A percentile compares a stretch with the other conserved stretches of the same genome.
Conservation (phyloP, 495 filamentous ascomycete genomes). For the Xylaria sp. region DNA sequence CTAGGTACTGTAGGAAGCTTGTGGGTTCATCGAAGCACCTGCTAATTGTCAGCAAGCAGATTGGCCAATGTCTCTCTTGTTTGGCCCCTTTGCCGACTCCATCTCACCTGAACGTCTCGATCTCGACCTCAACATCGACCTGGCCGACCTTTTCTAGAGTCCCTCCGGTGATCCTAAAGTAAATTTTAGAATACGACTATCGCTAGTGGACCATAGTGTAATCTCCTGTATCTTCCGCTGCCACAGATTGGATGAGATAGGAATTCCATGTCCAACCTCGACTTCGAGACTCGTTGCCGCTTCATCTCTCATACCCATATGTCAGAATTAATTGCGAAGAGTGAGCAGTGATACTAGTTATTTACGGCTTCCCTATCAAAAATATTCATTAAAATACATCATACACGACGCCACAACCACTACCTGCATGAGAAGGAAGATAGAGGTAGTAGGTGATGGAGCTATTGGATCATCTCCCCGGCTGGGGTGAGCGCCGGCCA, state of each 20-base stretch:
- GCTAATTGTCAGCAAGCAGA: neutral
- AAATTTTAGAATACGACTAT: neutral
- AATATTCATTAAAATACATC: neutral
- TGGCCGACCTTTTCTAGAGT: neutral
- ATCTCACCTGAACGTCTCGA: constrained; percentile 1
- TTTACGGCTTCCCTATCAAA: neutral
- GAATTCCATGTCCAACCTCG: constrained; percentile 1
- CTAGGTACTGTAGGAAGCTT: too few relatives aligned
- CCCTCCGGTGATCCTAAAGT: neutral
- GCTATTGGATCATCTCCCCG: constrained; percentile 2
- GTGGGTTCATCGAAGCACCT: neutral
- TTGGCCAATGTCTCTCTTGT: neutral
- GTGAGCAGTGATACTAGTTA: neutral
- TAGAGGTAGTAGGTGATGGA: neutral
- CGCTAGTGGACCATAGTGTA: neutral
- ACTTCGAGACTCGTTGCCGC: neutral
- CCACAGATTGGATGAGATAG: neutral
- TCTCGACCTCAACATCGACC: neutral
- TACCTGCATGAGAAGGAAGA: neutral
- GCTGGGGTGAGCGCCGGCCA: constrained; percentile 21
- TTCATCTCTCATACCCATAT: neutral
- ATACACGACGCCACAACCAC: neutral
- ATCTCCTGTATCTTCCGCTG: neutral
- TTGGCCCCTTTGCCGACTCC: neutral
- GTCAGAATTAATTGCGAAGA: neutral